Conservation (phyloP, 768 basidiomycete species). For the Amanita muscaria region DNA sequence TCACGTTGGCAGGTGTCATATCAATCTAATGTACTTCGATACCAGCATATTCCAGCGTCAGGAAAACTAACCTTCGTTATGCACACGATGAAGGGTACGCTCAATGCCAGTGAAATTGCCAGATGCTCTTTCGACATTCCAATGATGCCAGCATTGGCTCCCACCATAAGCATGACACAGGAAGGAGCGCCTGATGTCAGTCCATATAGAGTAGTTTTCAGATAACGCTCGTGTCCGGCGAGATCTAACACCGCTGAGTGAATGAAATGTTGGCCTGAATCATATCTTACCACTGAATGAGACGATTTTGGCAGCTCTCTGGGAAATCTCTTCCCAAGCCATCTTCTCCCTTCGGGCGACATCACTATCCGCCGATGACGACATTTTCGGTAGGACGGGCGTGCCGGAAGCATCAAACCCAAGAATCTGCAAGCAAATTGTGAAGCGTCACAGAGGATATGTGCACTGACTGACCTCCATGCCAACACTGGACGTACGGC, state of each 20-base stretch:
- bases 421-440: constrained; percentile 50
- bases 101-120: constrained; percentile 87
- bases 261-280: not conserved
- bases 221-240: constrained; percentile 90
- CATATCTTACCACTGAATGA: constrained; percentile 69
- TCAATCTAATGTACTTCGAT: constrained; percentile 52
- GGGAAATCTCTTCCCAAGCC: constrained; percentile 92
- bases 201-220: constrained; percentile 92
- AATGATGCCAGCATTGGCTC: constrained; percentile 87
- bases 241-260: constrained; percentile 47
- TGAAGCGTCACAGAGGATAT: not conserved
- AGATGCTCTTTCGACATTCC: constrained; percentile 96
- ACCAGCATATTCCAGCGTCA: not conserved
- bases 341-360: constrained; percentile 75
- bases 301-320: constrained; percentile 83
- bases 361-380: constrained; percentile 49
- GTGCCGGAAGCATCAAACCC: constrained; percentile 74
- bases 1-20: constrained; percentile 91
- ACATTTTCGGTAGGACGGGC: constrained; percentile 67
- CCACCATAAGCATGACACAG: constrained; percentile 88
- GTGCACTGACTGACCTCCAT: constrained; percentile 65
- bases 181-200: constrained; percentile 91
- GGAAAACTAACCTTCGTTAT: constrained; percentile 70
- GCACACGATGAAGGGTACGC: constrained; percentile 88
- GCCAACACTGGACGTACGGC: constrained; percentile 90